Base-by-base conservation (phyloP, 768 basidiomycete species). In the Trametes meyenii region DNA sequence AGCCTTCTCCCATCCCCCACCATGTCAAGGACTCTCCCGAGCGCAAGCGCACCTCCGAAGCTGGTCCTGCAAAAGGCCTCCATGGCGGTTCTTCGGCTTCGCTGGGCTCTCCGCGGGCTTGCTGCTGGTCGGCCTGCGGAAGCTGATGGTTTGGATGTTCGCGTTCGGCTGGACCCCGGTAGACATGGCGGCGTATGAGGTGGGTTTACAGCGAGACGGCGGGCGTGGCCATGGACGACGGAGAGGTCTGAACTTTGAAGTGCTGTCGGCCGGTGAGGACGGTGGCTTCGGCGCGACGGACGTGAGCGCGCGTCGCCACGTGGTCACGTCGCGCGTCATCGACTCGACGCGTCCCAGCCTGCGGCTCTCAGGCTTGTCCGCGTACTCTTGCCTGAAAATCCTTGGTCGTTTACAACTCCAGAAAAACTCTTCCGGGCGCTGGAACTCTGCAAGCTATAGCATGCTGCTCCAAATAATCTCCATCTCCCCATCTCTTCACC, bases 31-130 rank as follows among this genome's bases (percentile, higher is more conserved):
- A 39, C 12, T 23, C 21, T 6, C 12, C 11, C 8, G 4, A 5
- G 19, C 19, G 14, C 21, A 1, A 23, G 60, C 74, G 60, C 52
- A 86, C 89, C 88, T 85, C 62, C 90, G 84, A 59, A 92, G 80
- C 69, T 89, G 88, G 67, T 94, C 91, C 73, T 94, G 90, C 24
- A 94, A 78, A 51, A 93, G 82, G 38, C 90, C 88, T 1, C 81
- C 76, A 70, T 92, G 87, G 50, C 86, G 69, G 55, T 67, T 73
- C 60, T 54, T 66, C 49, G 58, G 62, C 23, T 67, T 58, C 48
- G 55, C 45, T 24, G 55, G 16, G 35, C 52, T 46, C 7, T 67
- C 61, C 38, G 58, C 43, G 5, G 64, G 50, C 42, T 69, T 64
- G 29, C 65, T 64, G 29, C 4, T 33, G 12, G 65, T 64, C 21